Conservation (phyloP, 1,284 basidiomycete species). For the Amylostereum chailletii region DNA sequence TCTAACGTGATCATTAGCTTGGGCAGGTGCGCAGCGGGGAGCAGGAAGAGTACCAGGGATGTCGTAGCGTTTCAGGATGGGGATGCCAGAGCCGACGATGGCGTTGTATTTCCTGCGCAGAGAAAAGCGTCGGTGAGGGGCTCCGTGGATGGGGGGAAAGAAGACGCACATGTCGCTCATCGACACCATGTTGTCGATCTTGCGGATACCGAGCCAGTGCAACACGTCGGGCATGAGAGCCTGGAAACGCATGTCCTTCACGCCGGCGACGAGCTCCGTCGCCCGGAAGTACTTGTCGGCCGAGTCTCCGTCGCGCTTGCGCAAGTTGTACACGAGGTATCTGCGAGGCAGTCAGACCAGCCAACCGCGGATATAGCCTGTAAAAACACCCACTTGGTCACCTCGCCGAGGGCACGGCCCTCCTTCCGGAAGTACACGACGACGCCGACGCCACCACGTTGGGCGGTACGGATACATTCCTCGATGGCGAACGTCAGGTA, state of each 20-base stretch:
- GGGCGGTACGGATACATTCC: conserved; percentile 83
- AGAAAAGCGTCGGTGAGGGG: conserved; percentile 1
- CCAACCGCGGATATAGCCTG: conserved; percentile 1
- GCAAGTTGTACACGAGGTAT: conserved; percentile 90
- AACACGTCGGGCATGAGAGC: conserved; percentile 94
- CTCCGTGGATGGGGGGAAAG: neutral
- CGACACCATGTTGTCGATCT: conserved; percentile 84
- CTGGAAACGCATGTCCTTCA: conserved; percentile 95
- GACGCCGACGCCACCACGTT: conserved; percentile 85
- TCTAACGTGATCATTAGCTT: conserved; percentile 25
- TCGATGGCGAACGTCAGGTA: conserved; percentile 92
- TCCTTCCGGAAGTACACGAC: conserved; percentile 96
- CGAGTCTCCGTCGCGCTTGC: conserved; percentile 89
- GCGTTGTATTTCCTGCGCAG: conserved; percentile 84
- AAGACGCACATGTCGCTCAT: conserved; percentile 79
- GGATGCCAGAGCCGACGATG: conserved; percentile 83
- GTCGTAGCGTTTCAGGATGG: conserved; percentile 77
- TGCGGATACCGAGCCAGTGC: conserved; percentile 88
- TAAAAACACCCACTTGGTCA: conserved; percentile 59
- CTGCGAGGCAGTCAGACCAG: conserved; percentile 22
- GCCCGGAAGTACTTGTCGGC: conserved; percentile 93
- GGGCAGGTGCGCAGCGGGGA: neutral
- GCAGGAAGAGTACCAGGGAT: conserved; percentile 49
- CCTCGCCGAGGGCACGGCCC: conserved; percentile 87
- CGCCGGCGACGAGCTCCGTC: conserved; percentile 89